Percentiles rank a stretch among this genome's conserved stretches.
Conservation (phyloP, 345 rosid species). For the Sonneratia caseolaris region DNA sequence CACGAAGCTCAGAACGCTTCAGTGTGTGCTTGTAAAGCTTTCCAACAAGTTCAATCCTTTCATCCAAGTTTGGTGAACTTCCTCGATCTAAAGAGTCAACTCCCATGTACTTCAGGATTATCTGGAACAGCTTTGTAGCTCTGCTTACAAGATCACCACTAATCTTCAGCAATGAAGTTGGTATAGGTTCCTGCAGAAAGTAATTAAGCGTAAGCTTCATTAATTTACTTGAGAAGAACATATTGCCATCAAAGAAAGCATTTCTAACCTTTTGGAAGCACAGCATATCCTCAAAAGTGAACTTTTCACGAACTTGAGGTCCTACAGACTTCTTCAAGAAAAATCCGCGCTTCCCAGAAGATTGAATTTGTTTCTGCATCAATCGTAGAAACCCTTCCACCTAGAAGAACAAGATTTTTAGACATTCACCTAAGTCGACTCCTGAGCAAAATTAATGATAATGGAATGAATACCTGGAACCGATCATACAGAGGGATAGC, state of each 20-base stretch:
- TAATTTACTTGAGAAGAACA: background rate
- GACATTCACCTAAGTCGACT: too few species aligned
- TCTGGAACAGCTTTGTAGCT: constrained; percentile 75
- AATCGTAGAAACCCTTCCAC: constrained; percentile 83
- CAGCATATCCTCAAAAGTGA: constrained; percentile 92
- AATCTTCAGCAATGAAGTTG: constrained; percentile 84
- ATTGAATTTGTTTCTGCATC: constrained; percentile 95
- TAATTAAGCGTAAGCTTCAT: constrained; percentile 12
- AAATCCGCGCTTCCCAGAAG: constrained; percentile 81
- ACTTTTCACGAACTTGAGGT: constrained; percentile 65
- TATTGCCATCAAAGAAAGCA: background rate
- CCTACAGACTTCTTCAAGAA: constrained; percentile 71
- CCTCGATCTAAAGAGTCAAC: constrained; percentile 80
- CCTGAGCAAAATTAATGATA: constrained; percentile 1
- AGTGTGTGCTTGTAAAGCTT: constrained; percentile 77
- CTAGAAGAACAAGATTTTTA: constrained; percentile 16
- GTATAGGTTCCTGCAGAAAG: constrained; percentile 73
- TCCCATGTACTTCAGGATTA: constrained; percentile 85
- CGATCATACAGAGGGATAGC: constrained; percentile 90
- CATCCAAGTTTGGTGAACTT: constrained; percentile 64
- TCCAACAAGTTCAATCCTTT: constrained; percentile 76
- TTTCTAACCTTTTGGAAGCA: constrained; percentile 79
- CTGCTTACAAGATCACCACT: constrained; percentile 71
- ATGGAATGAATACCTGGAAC: constrained; percentile 50
- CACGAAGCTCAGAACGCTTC: constrained; percentile 90